Evolutionary conservation across 2,329 filamentous ascomycete species (phyloP).

Genomic region (Ophiostoma perfectum): DNA sequence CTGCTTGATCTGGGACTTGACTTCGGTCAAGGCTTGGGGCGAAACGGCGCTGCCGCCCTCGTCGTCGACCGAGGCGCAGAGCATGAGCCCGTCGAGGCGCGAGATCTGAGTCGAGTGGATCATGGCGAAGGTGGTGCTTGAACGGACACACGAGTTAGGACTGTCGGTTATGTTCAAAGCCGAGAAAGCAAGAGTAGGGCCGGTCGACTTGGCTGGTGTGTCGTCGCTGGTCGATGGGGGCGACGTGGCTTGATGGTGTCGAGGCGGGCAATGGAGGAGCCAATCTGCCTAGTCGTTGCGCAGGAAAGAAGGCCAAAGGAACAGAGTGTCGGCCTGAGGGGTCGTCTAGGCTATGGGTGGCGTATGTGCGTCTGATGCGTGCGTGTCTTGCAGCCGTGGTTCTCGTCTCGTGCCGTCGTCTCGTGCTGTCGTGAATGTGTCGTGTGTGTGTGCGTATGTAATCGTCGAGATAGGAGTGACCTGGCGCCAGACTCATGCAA

Average conservation of each 20-base stretch:
- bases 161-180: not conserved
- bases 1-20: constrained; percentile 86
- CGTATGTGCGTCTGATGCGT: not conserved
- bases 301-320: no score
- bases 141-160: not conserved
- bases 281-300: no score
- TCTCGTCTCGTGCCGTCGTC: not conserved
- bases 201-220: no score
- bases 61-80: constrained; percentile 92
- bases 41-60: constrained; percentile 70
- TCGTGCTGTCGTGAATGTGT: not conserved
- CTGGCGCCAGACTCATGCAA: not conserved
- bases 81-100: constrained; percentile 87
- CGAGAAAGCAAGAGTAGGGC: not conserved
- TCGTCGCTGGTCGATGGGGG: no score
- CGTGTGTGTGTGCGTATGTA: not conserved
- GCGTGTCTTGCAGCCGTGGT: not conserved
- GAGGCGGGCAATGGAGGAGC: no score
- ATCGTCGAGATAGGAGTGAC: constrained; percentile 4
- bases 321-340: no score
- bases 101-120: constrained; percentile 92
- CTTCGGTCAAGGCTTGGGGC: constrained; percentile 65
- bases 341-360: no score
- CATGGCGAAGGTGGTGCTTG: constrained; percentile 46
- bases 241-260: no score